A percentile compares a stretch with the other conserved stretches of the same genome.
Conservation (phyloP, 108 stramenopile species). For the Cyclotella baltica region DNA sequence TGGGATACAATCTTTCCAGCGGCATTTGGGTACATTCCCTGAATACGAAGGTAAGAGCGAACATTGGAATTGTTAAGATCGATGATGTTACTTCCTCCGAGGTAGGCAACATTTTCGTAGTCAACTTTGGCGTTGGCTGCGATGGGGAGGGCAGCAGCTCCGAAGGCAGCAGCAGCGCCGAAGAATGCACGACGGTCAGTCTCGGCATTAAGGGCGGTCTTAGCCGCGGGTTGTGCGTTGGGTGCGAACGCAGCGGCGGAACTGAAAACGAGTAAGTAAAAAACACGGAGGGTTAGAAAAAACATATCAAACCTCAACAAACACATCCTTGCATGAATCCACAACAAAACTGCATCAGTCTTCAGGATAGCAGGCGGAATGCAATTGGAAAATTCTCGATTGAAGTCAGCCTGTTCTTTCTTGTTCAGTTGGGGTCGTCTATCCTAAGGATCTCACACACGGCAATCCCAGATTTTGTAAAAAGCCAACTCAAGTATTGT, state of each 20-base stretch:
- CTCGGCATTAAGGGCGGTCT: slow-evolving; percentile 77
- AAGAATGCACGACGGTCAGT: slow-evolving; percentile 80
- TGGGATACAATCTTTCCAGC: slow-evolving; percentile 96
- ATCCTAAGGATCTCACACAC: no score
- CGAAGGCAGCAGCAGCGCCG: slow-evolving; percentile 71
- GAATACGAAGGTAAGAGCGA: slow-evolving; percentile 95
- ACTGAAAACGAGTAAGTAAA: slow-evolving; percentile 48
- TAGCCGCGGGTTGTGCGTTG: slow-evolving; percentile 58
- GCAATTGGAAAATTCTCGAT: no score
- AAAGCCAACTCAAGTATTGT: no score
- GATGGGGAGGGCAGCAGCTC: slow-evolving; percentile 71
- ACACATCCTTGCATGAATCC: no score
- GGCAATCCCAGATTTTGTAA: no score
- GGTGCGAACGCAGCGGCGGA: slow-evolving; percentile 84
- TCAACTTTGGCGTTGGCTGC: slow-evolving; percentile 86
- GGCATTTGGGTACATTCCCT: slow-evolving; percentile 95
- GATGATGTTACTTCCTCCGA: slow-evolving; percentile 82
- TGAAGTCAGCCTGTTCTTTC: no score
- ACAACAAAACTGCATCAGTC: no score
- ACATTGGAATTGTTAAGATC: slow-evolving; percentile 99
- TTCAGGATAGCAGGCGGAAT: no score
- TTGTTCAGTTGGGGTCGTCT: no score
- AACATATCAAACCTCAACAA: slow-evolving; percentile 1
- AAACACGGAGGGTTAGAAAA: not conserved
- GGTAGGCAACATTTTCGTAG: slow-evolving; percentile 80